phyloP scores from a whole-genome alignment of 2,329 filamentous ascomycete species.

The Aurifilum marmelostoma region DNA sequence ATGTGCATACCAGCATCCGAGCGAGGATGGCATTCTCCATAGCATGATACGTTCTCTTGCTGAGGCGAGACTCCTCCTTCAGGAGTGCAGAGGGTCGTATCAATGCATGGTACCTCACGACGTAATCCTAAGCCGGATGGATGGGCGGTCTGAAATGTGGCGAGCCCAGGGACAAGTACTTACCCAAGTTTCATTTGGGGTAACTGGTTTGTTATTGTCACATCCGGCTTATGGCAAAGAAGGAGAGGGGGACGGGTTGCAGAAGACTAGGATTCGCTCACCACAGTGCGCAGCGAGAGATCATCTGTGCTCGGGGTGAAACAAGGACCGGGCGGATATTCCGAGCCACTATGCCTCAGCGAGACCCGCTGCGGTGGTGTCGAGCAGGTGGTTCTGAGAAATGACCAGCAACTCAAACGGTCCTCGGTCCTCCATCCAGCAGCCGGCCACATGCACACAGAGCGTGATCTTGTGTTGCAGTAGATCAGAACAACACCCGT shows the following conservation, averaged over 20 bases:
- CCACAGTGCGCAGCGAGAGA: background rate
- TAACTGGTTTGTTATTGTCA: background rate
- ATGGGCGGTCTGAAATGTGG: background rate
- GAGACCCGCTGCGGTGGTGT: background rate
- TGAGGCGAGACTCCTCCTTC: background rate
- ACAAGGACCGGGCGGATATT: background rate
- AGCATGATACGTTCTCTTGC: background rate
- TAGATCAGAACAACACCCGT: background rate
- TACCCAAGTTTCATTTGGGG: background rate
- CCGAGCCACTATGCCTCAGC: background rate
- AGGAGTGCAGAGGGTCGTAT: background rate
- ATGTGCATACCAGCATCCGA: background rate
- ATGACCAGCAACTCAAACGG: background rate
- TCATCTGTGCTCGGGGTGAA: background rate
- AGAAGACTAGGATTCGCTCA: background rate
- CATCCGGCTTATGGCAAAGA: background rate
- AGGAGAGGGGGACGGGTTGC: background rate
- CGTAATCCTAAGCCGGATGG: background rate
- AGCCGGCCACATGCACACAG: background rate
- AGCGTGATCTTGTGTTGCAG: background rate
- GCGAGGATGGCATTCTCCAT: background rate
- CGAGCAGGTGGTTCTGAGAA: background rate
- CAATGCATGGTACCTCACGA: background rate
- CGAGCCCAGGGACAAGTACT: background rate
- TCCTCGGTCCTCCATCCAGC: background rate